These are phyloP conservation scores for Acanthamoeba royreba DNA, from an alignment of 208 protist genomes.

Conservation along the genomic window DNA sequence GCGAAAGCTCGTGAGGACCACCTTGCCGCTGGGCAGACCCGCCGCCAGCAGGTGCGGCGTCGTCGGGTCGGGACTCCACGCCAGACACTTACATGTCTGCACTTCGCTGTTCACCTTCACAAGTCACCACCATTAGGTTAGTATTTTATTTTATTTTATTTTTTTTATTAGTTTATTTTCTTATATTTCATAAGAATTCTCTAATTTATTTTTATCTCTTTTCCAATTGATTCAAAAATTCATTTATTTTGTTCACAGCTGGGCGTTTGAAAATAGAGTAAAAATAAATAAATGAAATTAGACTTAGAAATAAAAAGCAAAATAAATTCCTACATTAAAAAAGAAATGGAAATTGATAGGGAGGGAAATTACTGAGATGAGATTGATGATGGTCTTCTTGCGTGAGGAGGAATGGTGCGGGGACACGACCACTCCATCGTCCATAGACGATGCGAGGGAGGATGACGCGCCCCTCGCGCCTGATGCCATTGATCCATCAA, in stretches of 20 bases:
- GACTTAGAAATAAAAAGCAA: neutral
- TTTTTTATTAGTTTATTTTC: neutral
- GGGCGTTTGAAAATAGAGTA: no score
- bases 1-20: constrained; percentile 56
- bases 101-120: neutral
- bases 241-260: no score
- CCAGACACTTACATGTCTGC: neutral
- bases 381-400: neutral
- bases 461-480: no score
- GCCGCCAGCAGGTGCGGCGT: neutral
- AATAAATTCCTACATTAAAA: neutral
- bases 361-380: neutral
- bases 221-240: no score
- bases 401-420: neutral
- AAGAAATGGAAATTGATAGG: neutral
- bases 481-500: no score
- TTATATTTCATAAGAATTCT: neutral
- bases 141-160: neutral
- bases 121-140: neutral
- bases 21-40: neutral
- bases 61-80: neutral
- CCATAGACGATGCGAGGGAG: neutral
- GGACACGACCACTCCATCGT: neutral
- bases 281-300: no score
- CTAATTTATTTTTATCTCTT: no score